Conservation (phyloP, 495 filamentous ascomycete genomes). For the Podospora conica region DNA sequence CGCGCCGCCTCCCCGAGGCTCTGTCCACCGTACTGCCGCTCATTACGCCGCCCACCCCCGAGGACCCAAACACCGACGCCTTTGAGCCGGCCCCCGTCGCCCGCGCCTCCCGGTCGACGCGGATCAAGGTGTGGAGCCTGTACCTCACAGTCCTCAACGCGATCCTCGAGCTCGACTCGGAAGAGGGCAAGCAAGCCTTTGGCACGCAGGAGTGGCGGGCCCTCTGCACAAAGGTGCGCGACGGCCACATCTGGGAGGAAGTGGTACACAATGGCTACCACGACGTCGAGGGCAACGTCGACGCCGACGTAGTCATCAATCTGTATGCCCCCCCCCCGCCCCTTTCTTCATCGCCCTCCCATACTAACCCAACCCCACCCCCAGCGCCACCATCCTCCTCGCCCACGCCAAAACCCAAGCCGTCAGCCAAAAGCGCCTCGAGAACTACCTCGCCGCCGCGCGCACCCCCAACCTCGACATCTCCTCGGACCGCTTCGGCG, state of each 20-base stretch:
- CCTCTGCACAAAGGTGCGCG: constrained; percentile 71
- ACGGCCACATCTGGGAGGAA: constrained; percentile 88
- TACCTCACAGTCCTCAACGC: constrained; percentile 91
- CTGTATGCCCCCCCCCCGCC: constrained; percentile 50
- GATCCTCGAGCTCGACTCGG: constrained; percentile 77
- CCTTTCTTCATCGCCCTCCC: not conserved
- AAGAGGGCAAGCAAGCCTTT: constrained; percentile 83
- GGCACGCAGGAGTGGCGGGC: constrained; percentile 76
- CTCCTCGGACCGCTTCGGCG: constrained; percentile 50
- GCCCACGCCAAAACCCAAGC: constrained; percentile 77
- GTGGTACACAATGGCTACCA: constrained; percentile 80
- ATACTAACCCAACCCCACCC: constrained; percentile 7
- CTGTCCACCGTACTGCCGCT: constrained; percentile 75
- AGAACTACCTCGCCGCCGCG: constrained; percentile 80
- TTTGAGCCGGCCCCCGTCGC: constrained; percentile 61
- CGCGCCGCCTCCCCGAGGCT: constrained; percentile 83
- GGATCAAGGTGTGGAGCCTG: constrained; percentile 95
- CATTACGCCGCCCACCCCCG: constrained; percentile 47
- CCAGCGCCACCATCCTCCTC: constrained; percentile 75
- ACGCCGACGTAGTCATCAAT: constrained; percentile 91
- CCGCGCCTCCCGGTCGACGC: constrained; percentile 62
- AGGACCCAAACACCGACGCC: constrained; percentile 27
- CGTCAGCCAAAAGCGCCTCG: constrained; percentile 78
- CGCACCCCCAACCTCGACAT: constrained; percentile 62
- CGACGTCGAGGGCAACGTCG: constrained; percentile 80